phyloP scores from a whole-genome alignment of 2,329 filamentous ascomycete genomes.

The Aquanectria penicillioides region DNA sequence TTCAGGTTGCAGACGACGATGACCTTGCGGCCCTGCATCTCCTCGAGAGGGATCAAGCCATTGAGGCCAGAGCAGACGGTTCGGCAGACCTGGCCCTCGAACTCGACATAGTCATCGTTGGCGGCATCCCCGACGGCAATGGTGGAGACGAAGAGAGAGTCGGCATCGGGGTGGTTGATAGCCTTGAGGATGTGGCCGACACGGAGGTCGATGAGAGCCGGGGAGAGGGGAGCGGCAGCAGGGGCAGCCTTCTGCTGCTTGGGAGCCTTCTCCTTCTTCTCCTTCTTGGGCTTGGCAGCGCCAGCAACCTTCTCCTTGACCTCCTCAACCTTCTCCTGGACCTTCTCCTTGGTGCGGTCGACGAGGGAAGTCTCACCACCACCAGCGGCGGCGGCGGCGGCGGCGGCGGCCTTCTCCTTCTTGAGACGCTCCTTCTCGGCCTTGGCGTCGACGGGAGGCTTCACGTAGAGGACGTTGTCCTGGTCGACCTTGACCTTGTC shows the following conservation, averaged over 20 bases:
- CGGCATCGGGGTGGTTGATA: slow-evolving; percentile 93
- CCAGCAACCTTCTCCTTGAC: slow-evolving; percentile 52
- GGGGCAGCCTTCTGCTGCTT: slow-evolving; percentile 77
- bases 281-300: slow-evolving; percentile 72
- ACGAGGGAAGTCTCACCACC: slow-evolving; percentile 61
- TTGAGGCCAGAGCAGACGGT: slow-evolving; percentile 98
- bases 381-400: slow-evolving; percentile 64
- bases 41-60: slow-evolving; percentile 88
- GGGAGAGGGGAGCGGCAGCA: slow-evolving; percentile 80
- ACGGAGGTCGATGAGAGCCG: slow-evolving; percentile 89
- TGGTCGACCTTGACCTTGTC: slow-evolving; percentile 84
- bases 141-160: slow-evolving; percentile 94
- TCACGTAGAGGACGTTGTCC: slow-evolving; percentile 84
- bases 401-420: slow-evolving; percentile 87
- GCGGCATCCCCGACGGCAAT: slow-evolving; percentile 92
- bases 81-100: slow-evolving; percentile 89
- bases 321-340: slow-evolving; percentile 64
- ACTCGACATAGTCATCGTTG: slow-evolving; percentile 89
- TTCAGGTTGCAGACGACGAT: slow-evolving; percentile 98
- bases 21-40: slow-evolving; percentile 97
- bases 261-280: slow-evolving; percentile 89
- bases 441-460: slow-evolving; percentile 89
- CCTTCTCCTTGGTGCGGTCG: slow-evolving; percentile 70
- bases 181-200: slow-evolving; percentile 98
- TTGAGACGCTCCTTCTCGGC: slow-evolving; percentile 96